Evolutionary conservation across 768 basidiomycete species (phyloP).

Genomic region (Favolaschia claudopus): DNA sequence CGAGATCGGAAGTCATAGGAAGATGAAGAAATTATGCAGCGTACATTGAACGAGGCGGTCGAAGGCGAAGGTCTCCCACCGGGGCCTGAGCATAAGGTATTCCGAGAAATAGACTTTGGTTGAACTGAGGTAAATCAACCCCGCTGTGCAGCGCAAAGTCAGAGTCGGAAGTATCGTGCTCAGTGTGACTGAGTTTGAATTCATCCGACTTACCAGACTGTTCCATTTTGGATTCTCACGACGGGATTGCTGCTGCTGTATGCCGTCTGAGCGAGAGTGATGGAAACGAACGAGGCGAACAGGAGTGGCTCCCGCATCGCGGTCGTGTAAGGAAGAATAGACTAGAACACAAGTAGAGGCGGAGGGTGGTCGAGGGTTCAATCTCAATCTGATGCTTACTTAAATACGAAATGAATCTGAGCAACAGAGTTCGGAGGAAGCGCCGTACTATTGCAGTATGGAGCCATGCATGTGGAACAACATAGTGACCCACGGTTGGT

Average conservation of each 20-base stretch:
- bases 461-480: no score
- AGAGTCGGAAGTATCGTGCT: not conserved
- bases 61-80: slow-evolving; percentile 43
- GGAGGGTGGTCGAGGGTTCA: no score
- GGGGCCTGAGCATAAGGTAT: slow-evolving; percentile 55
- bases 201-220: not conserved
- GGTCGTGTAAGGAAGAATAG: no score
- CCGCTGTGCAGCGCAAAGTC: not conserved
- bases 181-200: not conserved
- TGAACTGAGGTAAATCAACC: not conserved
- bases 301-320: no score
- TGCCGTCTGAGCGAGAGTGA: not conserved
- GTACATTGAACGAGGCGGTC: slow-evolving; percentile 22
- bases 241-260: not conserved
- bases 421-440: no score
- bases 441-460: no score
- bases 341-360: no score
- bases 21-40: no score
- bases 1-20: no score
- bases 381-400: no score
- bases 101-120: slow-evolving; percentile 37
- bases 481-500: no score
- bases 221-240: slow-evolving; percentile 2
- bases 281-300: not conserved
- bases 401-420: no score